Conservation (phyloP, 305 asterid species). For the Fraxinus xanthoxyloides region DNA sequence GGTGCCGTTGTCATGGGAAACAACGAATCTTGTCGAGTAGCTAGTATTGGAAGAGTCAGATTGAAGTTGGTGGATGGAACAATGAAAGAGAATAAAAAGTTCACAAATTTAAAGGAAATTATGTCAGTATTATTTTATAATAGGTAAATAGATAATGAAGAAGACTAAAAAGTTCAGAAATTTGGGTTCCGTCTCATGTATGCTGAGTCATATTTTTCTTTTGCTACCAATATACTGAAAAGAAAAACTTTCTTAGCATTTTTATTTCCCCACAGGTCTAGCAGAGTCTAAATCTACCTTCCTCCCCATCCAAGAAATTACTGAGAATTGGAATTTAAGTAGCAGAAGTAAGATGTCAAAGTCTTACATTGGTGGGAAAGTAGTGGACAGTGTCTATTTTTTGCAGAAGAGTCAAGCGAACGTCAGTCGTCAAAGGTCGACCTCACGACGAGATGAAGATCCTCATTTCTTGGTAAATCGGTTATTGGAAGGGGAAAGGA, state of each 20-base stretch:
- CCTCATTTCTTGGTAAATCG: too few species aligned
- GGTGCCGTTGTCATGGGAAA: too few species aligned
- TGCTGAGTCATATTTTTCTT: background rate
- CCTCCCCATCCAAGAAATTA: conserved; percentile 10
- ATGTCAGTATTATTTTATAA: background rate
- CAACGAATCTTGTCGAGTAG: too few species aligned
- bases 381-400: conserved; percentile 85
- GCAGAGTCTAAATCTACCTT: background rate
- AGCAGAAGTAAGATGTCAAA: conserved; percentile 54
- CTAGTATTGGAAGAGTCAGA: too few species aligned
- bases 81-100: too few species aligned
- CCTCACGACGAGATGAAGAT: too few species aligned
- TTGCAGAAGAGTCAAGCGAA: conserved; percentile 68
- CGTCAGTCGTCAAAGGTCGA: too few species aligned
- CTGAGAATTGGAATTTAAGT: conserved; percentile 28
- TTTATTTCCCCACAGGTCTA: background rate
- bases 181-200: background rate
- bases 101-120: background rate
- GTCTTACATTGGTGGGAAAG: conserved; percentile 89
- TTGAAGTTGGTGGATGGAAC: too few species aligned
- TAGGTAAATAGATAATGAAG: background rate
- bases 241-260: background rate
- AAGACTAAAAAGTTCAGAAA: background rate
- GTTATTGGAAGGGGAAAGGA: too few species aligned
- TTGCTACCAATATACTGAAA: background rate